Percentiles rank a stretch among this genome's conserved stretches.
Conservation (phyloP, 225 moss, liverwort and hornwort genomes). For the Thuidium tamariscinum region DNA sequence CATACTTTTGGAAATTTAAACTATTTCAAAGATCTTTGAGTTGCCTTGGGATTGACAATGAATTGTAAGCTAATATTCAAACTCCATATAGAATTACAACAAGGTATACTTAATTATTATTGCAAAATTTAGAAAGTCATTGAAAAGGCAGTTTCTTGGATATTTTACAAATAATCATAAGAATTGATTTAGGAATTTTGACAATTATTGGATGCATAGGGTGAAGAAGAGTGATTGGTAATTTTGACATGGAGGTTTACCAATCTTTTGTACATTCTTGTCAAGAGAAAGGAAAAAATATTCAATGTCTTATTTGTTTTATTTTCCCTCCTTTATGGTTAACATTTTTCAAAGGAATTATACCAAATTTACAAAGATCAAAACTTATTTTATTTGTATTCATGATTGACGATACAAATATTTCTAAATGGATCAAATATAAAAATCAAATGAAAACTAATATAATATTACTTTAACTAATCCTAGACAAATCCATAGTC, state of each 20-base stretch:
- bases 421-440: neutral
- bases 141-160: neutral
- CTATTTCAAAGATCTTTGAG: neutral
- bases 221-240: fast-evolving
- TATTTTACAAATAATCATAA: neutral
- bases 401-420: too few relatives aligned
- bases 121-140: neutral
- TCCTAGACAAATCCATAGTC: too few relatives aligned
- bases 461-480: too few relatives aligned
- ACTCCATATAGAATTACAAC: neutral
- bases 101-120: neutral
- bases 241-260: neutral
- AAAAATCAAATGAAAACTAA: neutral
- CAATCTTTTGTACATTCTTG: neutral
- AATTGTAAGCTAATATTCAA: neutral
- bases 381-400: neutral
- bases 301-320: neutral
- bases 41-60: too few relatives aligned
- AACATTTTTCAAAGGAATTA: neutral
- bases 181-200: neutral
- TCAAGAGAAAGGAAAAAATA: neutral
- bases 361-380: neutral
- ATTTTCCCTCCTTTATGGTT: too few relatives aligned
- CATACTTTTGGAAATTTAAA: neutral
- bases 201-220: neutral